Base-by-base conservation (phyloP, 139 green algal genomes). In the Volvox reticuliferus region DNA sequence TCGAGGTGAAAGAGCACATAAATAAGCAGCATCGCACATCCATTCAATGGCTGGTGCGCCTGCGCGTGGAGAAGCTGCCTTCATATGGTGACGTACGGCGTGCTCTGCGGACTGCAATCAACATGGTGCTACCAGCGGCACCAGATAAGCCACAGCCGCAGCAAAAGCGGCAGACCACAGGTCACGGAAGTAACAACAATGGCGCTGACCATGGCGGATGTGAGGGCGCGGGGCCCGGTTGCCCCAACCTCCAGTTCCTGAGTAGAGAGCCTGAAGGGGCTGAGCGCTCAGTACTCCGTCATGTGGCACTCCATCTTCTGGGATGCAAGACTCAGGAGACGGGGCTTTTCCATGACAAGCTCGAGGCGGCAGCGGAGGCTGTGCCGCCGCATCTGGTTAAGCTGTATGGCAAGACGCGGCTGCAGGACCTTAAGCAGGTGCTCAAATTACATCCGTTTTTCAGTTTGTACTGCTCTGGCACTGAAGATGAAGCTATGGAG, bases 31-130 rank as follows among this genome's bases (percentile, higher is more conserved):
- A 55, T 12, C 61, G n/a, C 50, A 76, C 12, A 12, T 80, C 28
- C 65, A 28, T 28, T 44, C 85, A 89, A 71, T 50, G 26, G 69
- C 85, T 89, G 69, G 69, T 89, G 26, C 37, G 44, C 28, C 71
- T 89, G 9, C 26, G n/a, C 12, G n/a, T 50, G 9, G 85, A 89
- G 26, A n/a, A 12, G 28, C 85, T 89, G 69, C 85, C 85, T 16
- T 55, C 30, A 2, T 82, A 73, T 50, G 28, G 6, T 1, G n/a
- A 28, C 0, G 26, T 89, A 0, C 28, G n/a, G 37, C 22, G 24
- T 3, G 1, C 2, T 44, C 28, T 89, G 69, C 18, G 69, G 68
- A 19, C 0, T 5, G 85, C 28, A 21, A 55, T 89, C n/a, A 67
- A 89, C 44, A 26, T 21, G 68, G 19, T 71, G 33, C 85, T 89